Base-by-base conservation (phyloP, 2,329 filamentous ascomycete genomes). In the Graphiopsis chlorocephala region DNA sequence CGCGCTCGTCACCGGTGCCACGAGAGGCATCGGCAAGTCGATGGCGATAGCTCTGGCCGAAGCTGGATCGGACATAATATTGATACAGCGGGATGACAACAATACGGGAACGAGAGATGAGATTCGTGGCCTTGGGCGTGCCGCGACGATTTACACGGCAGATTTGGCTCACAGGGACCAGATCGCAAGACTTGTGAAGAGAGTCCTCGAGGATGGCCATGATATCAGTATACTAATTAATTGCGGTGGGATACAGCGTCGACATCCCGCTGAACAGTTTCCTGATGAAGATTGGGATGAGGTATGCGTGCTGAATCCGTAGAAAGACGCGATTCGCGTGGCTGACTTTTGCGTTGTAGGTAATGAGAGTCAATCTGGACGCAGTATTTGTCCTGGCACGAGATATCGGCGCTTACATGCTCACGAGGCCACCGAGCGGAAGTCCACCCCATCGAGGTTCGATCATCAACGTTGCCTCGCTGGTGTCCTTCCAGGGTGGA, bases 401-500 rank as follows among this genome's bases (percentile, higher is more conserved):
- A 66, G 91, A 93, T 75, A 84, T 92, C 17, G 91, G 91, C 68
- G 87, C 88, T 15, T 90, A 93, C 80, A 92, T 95, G 86, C 86
- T 95, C 29, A 75, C 77, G 1, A 85, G 88, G 38, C 69, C 74
- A 4, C 72, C 79, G 0, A 73, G 78, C 68, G 55, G 33, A 2
- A 28, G 12, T 29, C 33, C 31, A 17, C 71, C 79, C 29, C 84
- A 82, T 4, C 81, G 85, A 65, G 90, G 90, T 26, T 84, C 83
- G 73, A 90, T 97, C 79, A 90, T 97, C 81, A 97, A 96, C 79
- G 87, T 96, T 64, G 92, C 89, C 12, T 91, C 87, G 14, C 84
- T 97, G 47, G 84, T 96, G 42, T 88, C 87, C 55, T 94, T 94
- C 83, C 91, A 96, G 75, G 93, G 93, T 63, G 93, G 93, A 0